Evolutionary conservation across 345 rosid genomes (phyloP), one percentile per base, ranked within the genome.

Genomic region (Firmiana major): DNA sequence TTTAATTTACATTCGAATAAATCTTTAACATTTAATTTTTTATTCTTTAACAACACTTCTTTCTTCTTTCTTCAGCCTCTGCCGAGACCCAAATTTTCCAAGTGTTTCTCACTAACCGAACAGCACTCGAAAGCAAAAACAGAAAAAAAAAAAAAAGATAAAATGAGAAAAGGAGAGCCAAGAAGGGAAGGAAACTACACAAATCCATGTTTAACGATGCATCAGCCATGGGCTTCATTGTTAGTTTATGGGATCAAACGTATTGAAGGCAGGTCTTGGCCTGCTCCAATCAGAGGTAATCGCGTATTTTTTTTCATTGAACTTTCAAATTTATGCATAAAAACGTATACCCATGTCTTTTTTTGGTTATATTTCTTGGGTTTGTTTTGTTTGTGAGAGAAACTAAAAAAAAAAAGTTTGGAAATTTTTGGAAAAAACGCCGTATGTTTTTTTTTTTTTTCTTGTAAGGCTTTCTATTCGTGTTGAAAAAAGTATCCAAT

Each of bases 161-260:
- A 3, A 58, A 75, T 42, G 78, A 75, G 53, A 48, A 69, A 53
- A 66, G 54, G 46, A 79, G 83, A 76, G 77, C 78, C 79, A 49
- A 81, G 86, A 82, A 86, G 83, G 75, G 80, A 80, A 36, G 94
- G 92, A 49, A 92, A 92, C 74, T 93, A 82, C 83, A 84, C 63
- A 60, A 95, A 93, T 86, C 97, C 97, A 1, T 95, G 96, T 66
- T 85, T 95, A 83, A 93, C 97, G 7, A 83, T 95, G 97, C 99
- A 93, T 81, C 99, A 93, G 78, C 98, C 99, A 6, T 90, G 97
- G 99, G 99, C 98, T 79, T 94, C 98, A 0, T 83, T 95, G 42
- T 86, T 93, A 4, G 90, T 93, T 73, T 58, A 88, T 64, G 98
- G 96, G 45, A 95, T 95, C 89, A 95, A 95, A 73, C 97, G 98